A percentile compares a stretch with the other conserved stretches of the same genome.
Conservation (phyloP, 371 early-diverging fungal species). For the Nematocida parisii region DNA sequence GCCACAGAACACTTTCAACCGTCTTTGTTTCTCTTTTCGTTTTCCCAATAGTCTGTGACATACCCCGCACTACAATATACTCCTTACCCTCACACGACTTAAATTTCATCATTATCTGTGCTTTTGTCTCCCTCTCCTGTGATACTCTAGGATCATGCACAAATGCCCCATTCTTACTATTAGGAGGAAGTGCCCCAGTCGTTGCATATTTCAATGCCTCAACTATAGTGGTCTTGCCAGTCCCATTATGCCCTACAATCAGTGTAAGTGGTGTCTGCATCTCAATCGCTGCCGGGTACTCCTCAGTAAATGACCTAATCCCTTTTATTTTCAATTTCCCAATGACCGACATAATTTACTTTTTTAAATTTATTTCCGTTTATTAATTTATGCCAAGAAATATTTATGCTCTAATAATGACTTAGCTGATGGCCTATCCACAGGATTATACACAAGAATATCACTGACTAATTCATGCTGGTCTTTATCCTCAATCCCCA, state of each 20-base stretch:
- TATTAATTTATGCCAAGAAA: conserved; percentile 71
- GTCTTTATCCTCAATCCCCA: conserved; percentile 63
- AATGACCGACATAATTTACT: conserved; percentile 59
- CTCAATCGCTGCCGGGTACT: conserved; percentile 75
- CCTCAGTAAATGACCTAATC: conserved; percentile 85
- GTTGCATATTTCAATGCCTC: conserved; percentile 93
- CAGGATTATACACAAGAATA: conserved; percentile 87
- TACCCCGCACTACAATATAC: conserved; percentile 77
- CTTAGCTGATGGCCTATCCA: conserved; percentile 79
- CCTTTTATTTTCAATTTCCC: conserved; percentile 79
- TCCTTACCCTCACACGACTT: conserved; percentile 74
- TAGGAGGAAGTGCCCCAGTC: conserved; percentile 90
- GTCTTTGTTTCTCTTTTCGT: conserved; percentile 75
- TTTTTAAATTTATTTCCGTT: conserved; percentile 14
- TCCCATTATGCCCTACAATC: conserved; percentile 95
- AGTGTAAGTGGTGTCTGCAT: conserved; percentile 89
- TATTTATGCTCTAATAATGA: conserved; percentile 87
- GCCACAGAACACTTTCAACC: conserved; percentile 75
- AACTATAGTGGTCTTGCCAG: conserved; percentile 97
- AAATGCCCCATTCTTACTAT: conserved; percentile 79
- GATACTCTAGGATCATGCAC: conserved; percentile 89
- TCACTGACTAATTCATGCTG: conserved; percentile 82
- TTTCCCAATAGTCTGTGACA: conserved; percentile 76
- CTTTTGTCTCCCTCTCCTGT: conserved; percentile 79
- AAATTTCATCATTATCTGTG: conserved; percentile 85